These are phyloP conservation scores for Paraleonurus japonicus DNA, from an alignment of 257 asterid genomes.

Conservation along the genomic window DNA sequence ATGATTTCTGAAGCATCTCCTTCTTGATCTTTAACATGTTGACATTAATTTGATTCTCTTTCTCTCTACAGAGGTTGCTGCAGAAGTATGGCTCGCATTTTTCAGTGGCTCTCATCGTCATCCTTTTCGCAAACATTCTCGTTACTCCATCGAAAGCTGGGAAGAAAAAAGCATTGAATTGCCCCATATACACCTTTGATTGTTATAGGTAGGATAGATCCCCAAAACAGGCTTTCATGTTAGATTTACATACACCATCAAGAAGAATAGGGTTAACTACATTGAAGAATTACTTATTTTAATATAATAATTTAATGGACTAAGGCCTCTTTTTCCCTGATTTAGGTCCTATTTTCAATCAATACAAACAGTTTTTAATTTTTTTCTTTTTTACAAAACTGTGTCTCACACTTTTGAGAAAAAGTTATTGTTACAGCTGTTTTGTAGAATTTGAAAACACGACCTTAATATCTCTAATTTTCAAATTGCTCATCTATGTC, in stretches of 20 bases:
- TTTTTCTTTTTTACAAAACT: too few relatives aligned
- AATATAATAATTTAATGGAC: neutral
- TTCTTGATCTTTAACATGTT: neutral
- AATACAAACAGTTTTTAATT: too few relatives aligned
- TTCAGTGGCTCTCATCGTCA: constrained; percentile 41
- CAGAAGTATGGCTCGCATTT: constrained; percentile 50
- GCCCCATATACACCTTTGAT: neutral
- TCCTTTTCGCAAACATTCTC: constrained; percentile 37
- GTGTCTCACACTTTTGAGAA: too few relatives aligned
- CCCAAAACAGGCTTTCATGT: constrained; percentile 16
- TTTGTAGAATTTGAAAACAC: too few relatives aligned
- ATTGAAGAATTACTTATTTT: neutral
- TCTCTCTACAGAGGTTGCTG: constrained; percentile 48
- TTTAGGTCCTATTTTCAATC: too few relatives aligned
- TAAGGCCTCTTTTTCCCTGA: too few relatives aligned
- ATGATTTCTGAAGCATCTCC: neutral
- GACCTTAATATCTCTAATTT: too few relatives aligned
- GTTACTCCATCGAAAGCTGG: constrained; percentile 27
- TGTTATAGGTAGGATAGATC: neutral
- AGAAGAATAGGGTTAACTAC: constrained; percentile 14
- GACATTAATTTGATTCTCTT: neutral
- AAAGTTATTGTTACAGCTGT: too few relatives aligned
- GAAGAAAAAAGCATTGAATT: constrained; percentile 35
- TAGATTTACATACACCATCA: constrained; percentile 3
- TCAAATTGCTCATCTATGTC: too few relatives aligned